These are phyloP conservation scores for Neurospora tetrasperma DNA, from an alignment of 495 filamentous ascomycete genomes.

Conservation along the genomic window DNA sequence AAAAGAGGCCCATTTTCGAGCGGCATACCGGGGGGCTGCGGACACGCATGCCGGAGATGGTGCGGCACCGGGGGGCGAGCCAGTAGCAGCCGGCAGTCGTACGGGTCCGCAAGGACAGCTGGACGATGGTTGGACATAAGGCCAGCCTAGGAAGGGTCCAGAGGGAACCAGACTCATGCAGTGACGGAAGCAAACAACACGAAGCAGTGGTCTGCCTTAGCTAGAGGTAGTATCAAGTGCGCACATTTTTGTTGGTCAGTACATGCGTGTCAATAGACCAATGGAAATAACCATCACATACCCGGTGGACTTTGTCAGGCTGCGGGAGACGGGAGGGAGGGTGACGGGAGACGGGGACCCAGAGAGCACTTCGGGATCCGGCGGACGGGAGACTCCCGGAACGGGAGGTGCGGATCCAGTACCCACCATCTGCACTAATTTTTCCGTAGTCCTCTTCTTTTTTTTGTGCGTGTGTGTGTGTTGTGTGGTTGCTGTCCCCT, in stretches of 20 bases:
- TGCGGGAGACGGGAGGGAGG: background rate
- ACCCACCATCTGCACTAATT: background rate
- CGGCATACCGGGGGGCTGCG: background rate
- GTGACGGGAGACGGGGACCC: background rate
- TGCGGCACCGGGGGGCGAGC: background rate
- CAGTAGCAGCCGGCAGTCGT: background rate
- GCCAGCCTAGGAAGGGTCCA: background rate
- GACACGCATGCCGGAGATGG: background rate
- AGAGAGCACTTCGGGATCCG: background rate
- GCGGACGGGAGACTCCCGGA: background rate
- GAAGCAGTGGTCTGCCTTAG: background rate
- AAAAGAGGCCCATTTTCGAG: background rate
- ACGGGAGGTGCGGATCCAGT: background rate
- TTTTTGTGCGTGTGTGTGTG: background rate
- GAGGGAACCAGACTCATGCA: background rate
- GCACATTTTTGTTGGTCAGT: background rate
- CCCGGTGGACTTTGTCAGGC: background rate
- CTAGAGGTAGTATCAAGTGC: background rate
- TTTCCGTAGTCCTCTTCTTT: background rate
- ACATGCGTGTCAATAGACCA: background rate
- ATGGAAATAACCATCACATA: background rate
- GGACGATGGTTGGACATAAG: background rate
- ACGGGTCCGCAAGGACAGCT: background rate
- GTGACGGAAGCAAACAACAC: background rate
- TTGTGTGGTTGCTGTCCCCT: background rate